Base-by-base conservation (phyloP, 1,284 basidiomycete genomes). In the Heliocybe sulcata region DNA sequence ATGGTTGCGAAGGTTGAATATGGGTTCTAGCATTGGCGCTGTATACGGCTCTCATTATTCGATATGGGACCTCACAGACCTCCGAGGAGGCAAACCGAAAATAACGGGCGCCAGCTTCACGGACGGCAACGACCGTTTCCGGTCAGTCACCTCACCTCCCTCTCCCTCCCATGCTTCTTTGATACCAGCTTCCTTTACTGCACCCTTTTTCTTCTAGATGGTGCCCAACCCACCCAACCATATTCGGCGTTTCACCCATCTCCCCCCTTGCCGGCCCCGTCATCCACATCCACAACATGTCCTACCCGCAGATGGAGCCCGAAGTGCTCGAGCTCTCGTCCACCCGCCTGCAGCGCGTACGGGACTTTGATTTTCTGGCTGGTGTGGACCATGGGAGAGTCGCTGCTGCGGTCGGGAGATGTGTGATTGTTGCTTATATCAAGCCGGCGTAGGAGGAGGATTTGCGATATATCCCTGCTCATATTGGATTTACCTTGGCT, bases 351-450 rank as follows among this genome's bases (percentile, higher is more conserved):
- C 77, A 85, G 64, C 74, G 76, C 57, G 73, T 90, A 35, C 75
- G 79, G 50, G 84, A 88, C 64, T 89, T 92, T 62, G 88, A 91
- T 69, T 92, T 90, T 69, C 66, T 91, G 53, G 73, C 77, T 9
- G 60, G 75, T 33, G 69, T 69, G 29, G 78, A 80, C 29, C 81
- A 82, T 57, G 80, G 85, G 53, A 72, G 82, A 45, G 76, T 92
- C 55, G 87, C 77, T 2, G 82, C 81, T 3, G 86, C 83, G 14
- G 74, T 87, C 20, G 85, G 84, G 42, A 69, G 73, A 54, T 77
- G 77, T 54, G 68, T 90, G 1, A 57, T 72, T 12, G 23, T 54
- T 12, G 45, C 45, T 38, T 29, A 35, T 14, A 27, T 54, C 23
- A 42, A 42, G 38, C n/a, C 38, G 33, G 9, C 33, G 38, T 42